Percentiles rank a stretch among this genome's conserved stretches.
These are phyloP conservation scores for Hyaloperonospora brassicae DNA, from an alignment of 352 stramenopile species.

Conservation along the genomic window DNA sequence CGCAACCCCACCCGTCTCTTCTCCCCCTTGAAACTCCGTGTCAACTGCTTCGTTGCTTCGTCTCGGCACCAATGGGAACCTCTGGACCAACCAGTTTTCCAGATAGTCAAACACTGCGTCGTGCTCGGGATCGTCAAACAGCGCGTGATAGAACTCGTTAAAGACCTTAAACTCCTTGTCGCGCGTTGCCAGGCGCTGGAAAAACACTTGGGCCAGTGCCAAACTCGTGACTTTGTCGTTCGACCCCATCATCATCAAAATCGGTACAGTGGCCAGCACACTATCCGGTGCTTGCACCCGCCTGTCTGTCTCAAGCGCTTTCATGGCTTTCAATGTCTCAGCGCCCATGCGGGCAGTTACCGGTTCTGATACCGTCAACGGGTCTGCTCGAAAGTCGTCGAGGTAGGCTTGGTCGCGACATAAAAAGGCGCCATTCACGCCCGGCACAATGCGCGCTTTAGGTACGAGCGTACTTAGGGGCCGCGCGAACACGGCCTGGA, in stretches of 20 bases:
- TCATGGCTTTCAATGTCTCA: slow-evolving; percentile 37
- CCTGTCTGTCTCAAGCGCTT: slow-evolving; percentile 22
- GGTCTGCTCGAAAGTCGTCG: slow-evolving; percentile 31
- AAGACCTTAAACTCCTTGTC: slow-evolving; percentile 65
- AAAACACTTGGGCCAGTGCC: slow-evolving; percentile 40
- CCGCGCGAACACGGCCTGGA: slow-evolving; percentile 35
- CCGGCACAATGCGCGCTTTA: slow-evolving; percentile 43
- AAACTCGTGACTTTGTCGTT: slow-evolving; percentile 50
- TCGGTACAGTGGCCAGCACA: slow-evolving; percentile 21
- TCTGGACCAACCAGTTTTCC: slow-evolving; percentile 37
- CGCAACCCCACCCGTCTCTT: background rate
- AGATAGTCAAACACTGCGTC: slow-evolving; percentile 38
- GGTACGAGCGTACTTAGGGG: slow-evolving; percentile 44
- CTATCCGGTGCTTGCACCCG: slow-evolving; percentile 27
- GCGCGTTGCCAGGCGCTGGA: slow-evolving; percentile 22
- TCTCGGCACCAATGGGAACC: slow-evolving; percentile 18
- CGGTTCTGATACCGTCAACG: slow-evolving; percentile 32
- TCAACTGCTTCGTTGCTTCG: too few species aligned
- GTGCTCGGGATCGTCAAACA: slow-evolving; percentile 57
- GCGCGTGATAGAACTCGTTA: slow-evolving; percentile 45
- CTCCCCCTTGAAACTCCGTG: too few species aligned
- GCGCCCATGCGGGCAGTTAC: slow-evolving; percentile 39
- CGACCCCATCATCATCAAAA: slow-evolving; percentile 45
- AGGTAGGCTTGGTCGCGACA: slow-evolving; percentile 36
- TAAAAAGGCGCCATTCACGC: slow-evolving; percentile 35